Conservation (phyloP, 2,329 filamentous ascomycete species). For the Alternaria longipes region DNA sequence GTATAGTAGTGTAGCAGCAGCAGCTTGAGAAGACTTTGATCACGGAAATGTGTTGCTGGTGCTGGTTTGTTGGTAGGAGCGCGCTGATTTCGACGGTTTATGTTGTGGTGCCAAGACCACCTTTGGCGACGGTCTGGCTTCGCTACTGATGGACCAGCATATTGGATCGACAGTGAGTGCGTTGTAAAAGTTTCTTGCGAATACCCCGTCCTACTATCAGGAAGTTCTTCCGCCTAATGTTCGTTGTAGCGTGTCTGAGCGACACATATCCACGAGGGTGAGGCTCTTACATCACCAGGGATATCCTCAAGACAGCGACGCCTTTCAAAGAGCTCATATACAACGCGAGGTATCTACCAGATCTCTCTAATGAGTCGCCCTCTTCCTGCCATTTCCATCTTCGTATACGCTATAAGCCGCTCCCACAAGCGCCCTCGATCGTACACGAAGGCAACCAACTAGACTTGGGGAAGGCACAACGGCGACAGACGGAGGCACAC, state of each 20-base stretch:
- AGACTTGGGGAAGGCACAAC: neutral
- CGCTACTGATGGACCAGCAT: neutral
- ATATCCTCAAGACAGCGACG: neutral
- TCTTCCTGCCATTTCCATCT: neutral
- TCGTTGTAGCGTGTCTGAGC: neutral
- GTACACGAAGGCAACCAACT: neutral
- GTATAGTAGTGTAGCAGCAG: neutral
- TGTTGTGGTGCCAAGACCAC: constrained; percentile 5
- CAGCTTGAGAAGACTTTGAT: neutral
- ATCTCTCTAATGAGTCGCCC: no score
- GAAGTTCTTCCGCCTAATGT: neutral
- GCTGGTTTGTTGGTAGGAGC: neutral
- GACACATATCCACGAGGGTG: neutral
- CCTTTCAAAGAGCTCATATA: neutral
- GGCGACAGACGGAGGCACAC: neutral
- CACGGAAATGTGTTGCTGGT: neutral
- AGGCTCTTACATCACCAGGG: neutral
- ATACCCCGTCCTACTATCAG: neutral
- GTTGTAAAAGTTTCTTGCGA: neutral
- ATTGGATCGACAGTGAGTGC: neutral
- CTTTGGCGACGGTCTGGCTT: constrained; percentile 1
- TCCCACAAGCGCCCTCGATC: neutral
- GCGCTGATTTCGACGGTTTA: neutral
- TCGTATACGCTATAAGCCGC: constrained; percentile 1
- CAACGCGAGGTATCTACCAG: neutral